Evolutionary conservation across 345 rosid genomes (phyloP).

Genomic region (Euphorbia peplus): DNA sequence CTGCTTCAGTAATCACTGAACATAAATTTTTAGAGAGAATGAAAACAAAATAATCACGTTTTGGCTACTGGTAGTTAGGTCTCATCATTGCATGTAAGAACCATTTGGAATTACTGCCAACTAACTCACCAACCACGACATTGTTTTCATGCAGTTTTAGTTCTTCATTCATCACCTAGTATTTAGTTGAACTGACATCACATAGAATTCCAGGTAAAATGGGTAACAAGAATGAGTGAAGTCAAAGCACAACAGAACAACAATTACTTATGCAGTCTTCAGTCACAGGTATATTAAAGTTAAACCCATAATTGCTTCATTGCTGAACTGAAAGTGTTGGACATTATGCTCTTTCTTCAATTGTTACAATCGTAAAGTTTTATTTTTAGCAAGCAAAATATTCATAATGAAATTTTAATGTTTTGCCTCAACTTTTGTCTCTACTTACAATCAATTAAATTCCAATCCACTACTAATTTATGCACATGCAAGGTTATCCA

Average conservation of each 20-base stretch:
- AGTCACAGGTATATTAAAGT: not conserved
- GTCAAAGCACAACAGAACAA: not conserved
- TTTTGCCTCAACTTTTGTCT: not conserved
- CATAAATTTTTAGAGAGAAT: not conserved
- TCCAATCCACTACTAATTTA: not conserved
- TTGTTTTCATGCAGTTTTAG: not conserved
- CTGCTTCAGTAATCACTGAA: not conserved
- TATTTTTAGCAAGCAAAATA: not conserved
- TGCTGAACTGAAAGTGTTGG: not conserved
- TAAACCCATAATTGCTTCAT: not conserved
- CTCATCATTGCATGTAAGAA: not conserved
- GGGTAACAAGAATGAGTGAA: not conserved
- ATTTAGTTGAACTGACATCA: not conserved
- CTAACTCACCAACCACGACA: not conserved
- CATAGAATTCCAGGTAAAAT: not conserved
- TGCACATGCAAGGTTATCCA: not conserved
- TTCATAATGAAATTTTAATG: not conserved
- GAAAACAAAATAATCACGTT: not conserved
- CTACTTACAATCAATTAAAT: not conserved
- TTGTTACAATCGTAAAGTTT: not conserved
- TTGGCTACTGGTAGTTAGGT: not conserved
- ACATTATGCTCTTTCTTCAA: not conserved
- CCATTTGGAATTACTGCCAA: not conserved
- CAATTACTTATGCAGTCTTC: not conserved
- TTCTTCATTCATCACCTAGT: not conserved